Evolutionary conservation across 108 stramenopile species (phyloP), one percentile per base, ranked within the genome.

Genomic region (Parmales sp.): DNA sequence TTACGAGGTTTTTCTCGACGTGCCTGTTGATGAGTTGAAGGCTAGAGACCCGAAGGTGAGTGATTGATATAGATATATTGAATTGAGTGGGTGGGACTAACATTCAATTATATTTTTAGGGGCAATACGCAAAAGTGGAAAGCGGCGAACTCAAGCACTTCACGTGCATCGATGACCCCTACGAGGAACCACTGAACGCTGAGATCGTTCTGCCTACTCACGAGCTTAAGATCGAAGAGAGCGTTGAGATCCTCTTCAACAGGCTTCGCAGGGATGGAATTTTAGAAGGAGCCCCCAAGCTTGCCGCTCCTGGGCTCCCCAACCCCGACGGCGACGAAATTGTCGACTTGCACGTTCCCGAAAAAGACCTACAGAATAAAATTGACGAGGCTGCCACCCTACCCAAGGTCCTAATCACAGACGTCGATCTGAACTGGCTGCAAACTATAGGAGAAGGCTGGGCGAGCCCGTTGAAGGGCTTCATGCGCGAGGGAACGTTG

Each of bases 161-260:
- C 76, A 98, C 97, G 18, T 96, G 97, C 65, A 93, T 96, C 66
- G 95, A 96, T 73, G 97, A 94, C 72, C 97, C 95, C 16, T 98
- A 98, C 75, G 95, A 98, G 72, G 91, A 89, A 50, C 97, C 97
- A 5, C 45, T 89, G 20, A 29, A 82, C 19, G 82, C 96, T 9
- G 96, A 97, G 73, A 89, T 97, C 41, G 82, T 79, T 25, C 77
- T 97, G 31, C 89, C 86, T 49, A 97, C 93, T 45, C 89, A 90
- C 69, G 87, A 97, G 63, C 78, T 96, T 68, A 81, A 82, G 36
- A 86, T 98, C 72, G 87, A 97, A 74, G 84, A 98, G 65, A 88
- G 87, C 65, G 93, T 85, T 22, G 80, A 93, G 34, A 86, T 90
- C 39, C 72, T 97, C 34, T 92, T 95, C 63, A 82, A 86, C 7